Evolutionary conservation across 441 rosid species (phyloP), one percentile per base, ranked within the genome.

Genomic region (Metrosideros polymorpha): DNA sequence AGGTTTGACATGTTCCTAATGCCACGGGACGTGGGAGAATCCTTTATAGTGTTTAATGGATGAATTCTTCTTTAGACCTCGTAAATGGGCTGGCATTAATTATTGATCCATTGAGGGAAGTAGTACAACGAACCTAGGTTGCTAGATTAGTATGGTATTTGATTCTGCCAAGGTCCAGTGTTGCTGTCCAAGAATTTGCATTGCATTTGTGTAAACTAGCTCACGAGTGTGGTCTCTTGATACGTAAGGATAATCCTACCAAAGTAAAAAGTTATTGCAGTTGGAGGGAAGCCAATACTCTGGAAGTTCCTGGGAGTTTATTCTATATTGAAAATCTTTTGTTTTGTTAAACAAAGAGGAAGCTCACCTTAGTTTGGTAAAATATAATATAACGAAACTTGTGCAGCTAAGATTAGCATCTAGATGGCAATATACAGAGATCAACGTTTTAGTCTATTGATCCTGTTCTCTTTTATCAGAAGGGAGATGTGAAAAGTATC

Each of bases 401-500:
- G 47, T 71, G 47, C 79, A 71, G 47, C 79, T 39, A 39, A 71
- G 79, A 71, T 71, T 71, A 9, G 79, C 47, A 39, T 39, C 79
- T 71, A 39, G 47, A 71, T 39, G 79, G 47, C 79, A 71, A 6
- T 35, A 24, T 71, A 24, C 6, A 57, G 84, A 29, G 71, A 86
- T 39, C 42, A 24, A 29, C 75, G 1, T 49, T 83, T 47, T 52
- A 49, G 77, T 84, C 76, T 39, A 35, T 12, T 43, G 45, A 22
- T 57, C 84, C 56, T 66, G 29, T 61, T 82, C 52, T 24, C 47
- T 85, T 85, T 24, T 45, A 54, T 82, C 82, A 87, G 90, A 92
- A 92, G 95, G 92, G 59, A 86, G 92, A 90, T 42, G 85, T 85
- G 91, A 93, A 88, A 86, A 93, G 89, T 87, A 83, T 82, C 87